Base-by-base conservation (phyloP, 1,284 basidiomycete species). In the Anthracocystis panici-leucophaei region DNA sequence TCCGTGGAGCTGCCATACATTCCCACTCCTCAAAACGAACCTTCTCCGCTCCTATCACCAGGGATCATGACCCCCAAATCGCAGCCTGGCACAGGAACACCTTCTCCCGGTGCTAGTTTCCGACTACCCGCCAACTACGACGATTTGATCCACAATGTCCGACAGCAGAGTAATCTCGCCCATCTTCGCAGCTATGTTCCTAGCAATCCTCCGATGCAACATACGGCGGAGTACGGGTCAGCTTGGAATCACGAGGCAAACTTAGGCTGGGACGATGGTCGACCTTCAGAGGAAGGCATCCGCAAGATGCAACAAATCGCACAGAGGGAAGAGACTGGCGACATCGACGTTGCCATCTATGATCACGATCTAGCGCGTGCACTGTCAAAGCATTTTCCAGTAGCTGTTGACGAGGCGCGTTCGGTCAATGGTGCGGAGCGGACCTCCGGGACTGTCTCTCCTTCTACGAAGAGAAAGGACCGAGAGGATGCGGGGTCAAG, bases 91-190 rank as follows among this genome's bases (percentile, higher is more conserved):
- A 44, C 40, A 5, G 35, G 40, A 5, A 4, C 46, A 41, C 11
- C 5, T 18, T 20, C 57, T 6, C 48, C 49, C 2, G 40, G 6
- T 18, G 33, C 11, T n/a, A 41, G 21, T 40, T 66, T 56, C 31
- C 51, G 57, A 16, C 21, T 66, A 4, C 64, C 64, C 11, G 41
- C 27, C n/a, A 21, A 66, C 27, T 66, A 66, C 25, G 57, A 40
- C 18, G 51, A 66, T 0, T 20, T 51, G 42, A 20, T 66, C 5
- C 52, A 51, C n/a, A 20, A 0, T 14, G 33, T 46, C 2, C 45
- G 40, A 0, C 3, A 21, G 18, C 31, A 21, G 2, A 45, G 0
- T 16, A 38, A 2, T 29, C 25, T 7, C 20, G 27, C 4, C 25
- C 51, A 25, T 9, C 10, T 12, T 12, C 25, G 53, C 12, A 38